Evolutionary conservation across 495 filamentous ascomycete genomes (phyloP).

Genomic region (Lophiostoma macrostomum): DNA sequence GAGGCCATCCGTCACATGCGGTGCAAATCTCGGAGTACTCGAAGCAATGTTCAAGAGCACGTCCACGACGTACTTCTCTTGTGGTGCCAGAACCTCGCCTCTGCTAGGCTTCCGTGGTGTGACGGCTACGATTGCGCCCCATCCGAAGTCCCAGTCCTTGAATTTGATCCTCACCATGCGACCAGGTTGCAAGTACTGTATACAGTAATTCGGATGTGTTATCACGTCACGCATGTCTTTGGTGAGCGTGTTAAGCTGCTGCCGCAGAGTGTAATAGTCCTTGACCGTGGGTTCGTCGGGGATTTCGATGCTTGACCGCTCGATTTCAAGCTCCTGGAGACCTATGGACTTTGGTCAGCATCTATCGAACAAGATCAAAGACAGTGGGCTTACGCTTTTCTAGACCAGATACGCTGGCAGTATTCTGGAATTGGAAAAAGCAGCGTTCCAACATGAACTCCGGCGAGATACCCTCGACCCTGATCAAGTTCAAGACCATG

Average conservation of each 20-base stretch:
- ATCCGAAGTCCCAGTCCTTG: slow-evolving; percentile 79
- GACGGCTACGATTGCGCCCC: slow-evolving; percentile 80
- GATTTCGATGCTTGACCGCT: slow-evolving; percentile 69
- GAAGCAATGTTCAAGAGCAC: slow-evolving; percentile 75
- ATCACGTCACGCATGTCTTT: slow-evolving; percentile 86
- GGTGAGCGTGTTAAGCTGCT: slow-evolving; percentile 74
- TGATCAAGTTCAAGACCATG: slow-evolving; percentile 94
- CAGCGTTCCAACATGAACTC: slow-evolving; percentile 96
- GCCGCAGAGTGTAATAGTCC: slow-evolving; percentile 84
- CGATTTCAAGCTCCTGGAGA: slow-evolving; percentile 66
- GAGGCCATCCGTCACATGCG: slow-evolving; percentile 57
- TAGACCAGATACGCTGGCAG: slow-evolving; percentile 73
- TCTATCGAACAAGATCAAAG: neutral
- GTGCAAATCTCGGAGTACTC: slow-evolving; percentile 52
- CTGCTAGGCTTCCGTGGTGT: slow-evolving; percentile 59
- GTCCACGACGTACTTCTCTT: slow-evolving; percentile 76
- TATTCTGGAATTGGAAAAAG: slow-evolving; percentile 97
- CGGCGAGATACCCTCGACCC: slow-evolving; percentile 93
- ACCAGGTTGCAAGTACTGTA: slow-evolving; percentile 76
- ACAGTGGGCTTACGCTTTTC: slow-evolving; percentile 59
- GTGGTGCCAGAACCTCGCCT: slow-evolving; percentile 59
- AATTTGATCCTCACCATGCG: slow-evolving; percentile 80
- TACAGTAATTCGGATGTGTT: slow-evolving; percentile 79
- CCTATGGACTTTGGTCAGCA: slow-evolving; percentile 48
- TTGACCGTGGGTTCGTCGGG: slow-evolving; percentile 80